Percentiles rank a stretch among this genome's conserved stretches.
phyloP scores from a whole-genome alignment of 1,284 basidiomycete genomes.

The Heliocybe sulcata region DNA sequence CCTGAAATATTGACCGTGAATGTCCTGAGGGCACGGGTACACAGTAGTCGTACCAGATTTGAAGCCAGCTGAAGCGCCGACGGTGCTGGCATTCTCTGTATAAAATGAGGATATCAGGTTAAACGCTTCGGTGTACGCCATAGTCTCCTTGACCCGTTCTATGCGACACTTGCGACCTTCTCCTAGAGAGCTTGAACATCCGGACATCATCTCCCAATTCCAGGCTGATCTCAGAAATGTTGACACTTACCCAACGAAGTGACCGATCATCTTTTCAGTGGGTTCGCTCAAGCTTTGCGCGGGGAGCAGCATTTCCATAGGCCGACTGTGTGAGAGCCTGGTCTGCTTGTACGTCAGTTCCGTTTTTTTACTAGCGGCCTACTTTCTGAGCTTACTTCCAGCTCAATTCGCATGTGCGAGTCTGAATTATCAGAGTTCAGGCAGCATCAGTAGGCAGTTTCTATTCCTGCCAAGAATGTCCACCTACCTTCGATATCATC shows the following conservation, averaged over 20 bases:
- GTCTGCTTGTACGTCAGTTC: conserved; percentile 39
- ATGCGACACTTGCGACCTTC: conserved; percentile 46
- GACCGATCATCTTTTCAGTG: conserved; percentile 72
- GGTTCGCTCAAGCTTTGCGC: conserved; percentile 54
- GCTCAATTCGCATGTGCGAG: conserved; percentile 77
- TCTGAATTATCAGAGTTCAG: conserved; percentile 34
- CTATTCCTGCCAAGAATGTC: no score
- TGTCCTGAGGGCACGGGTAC: not conserved
- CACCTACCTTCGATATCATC: conserved; percentile 80
- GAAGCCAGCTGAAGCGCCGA: conserved; percentile 36
- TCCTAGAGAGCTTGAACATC: conserved; percentile 29
- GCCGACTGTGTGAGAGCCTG: conserved; percentile 75
- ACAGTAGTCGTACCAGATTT: conserved; percentile 32
- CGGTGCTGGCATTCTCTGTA: conserved; percentile 36
- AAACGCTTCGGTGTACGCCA: conserved; percentile 72
- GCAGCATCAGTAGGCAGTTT: no score
- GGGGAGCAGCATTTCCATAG: conserved; percentile 77
- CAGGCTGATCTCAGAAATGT: no score
- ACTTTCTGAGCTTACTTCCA: conserved; percentile 50
- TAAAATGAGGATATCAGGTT: conserved; percentile 71
- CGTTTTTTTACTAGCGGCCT: not conserved
- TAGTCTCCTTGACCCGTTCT: conserved; percentile 54
- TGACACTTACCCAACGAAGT: conserved; percentile 51
- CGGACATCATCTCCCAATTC: no score
- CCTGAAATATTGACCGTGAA: not conserved